phyloP scores from a whole-genome alignment of 139 green algal genomes.

The Chlorella sorokiniana region DNA sequence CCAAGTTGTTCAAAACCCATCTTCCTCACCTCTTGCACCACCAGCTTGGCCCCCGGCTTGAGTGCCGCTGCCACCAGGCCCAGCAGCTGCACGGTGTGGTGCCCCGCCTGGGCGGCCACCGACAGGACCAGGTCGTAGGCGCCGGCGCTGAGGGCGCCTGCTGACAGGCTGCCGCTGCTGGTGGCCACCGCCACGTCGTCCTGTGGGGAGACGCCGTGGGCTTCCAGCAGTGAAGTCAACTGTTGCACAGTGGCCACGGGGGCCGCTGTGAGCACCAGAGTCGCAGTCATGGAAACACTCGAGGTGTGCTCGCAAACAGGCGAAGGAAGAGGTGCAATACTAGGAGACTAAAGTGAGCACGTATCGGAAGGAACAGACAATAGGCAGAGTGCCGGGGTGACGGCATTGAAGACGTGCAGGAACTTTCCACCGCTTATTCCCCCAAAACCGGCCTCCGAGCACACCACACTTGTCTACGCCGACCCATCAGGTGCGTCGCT shows the following conservation, averaged over 20 bases:
- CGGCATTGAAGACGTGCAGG: not conserved
- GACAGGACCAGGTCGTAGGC: slow-evolving; percentile 27
- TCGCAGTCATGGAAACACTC: not conserved
- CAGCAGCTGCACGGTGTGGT: slow-evolving; percentile 46
- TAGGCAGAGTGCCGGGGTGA: not conserved
- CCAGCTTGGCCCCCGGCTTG: slow-evolving; percentile 41
- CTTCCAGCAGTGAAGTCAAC: slow-evolving; percentile 8
- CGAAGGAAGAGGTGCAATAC: too few relatives aligned
- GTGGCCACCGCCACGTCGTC: slow-evolving; percentile 8
- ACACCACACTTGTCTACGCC: not conserved
- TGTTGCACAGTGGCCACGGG: not conserved
- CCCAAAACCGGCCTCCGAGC: not conserved
- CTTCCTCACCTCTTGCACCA: slow-evolving; percentile 43
- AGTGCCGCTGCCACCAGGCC: slow-evolving; percentile 22
- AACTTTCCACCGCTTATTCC: not conserved
- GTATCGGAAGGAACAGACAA: too few relatives aligned
- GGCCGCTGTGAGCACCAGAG: slow-evolving; percentile 10
- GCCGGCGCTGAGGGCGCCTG: slow-evolving; percentile 1
- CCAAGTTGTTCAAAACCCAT: too few relatives aligned
- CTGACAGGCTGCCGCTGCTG: slow-evolving; percentile 9
- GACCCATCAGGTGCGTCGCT: not conserved
- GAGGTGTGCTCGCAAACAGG: not conserved
- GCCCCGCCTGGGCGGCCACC: not conserved
- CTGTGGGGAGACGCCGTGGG: not conserved
- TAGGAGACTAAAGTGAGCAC: too few relatives aligned